Conservation (phyloP, 306 rosid genomes). For the Quercus glauca region DNA sequence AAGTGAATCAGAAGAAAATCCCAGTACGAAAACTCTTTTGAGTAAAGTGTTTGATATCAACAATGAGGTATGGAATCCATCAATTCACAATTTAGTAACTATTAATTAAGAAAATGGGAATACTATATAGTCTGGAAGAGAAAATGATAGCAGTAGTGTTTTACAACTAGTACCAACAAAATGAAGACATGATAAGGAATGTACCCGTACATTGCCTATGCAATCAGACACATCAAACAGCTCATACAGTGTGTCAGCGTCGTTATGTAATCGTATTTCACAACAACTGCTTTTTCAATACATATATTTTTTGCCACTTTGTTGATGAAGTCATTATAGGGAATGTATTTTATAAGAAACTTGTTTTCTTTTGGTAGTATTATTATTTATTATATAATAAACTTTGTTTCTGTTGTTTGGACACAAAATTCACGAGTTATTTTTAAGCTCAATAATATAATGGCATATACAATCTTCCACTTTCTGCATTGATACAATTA, state of each 20-base stretch:
- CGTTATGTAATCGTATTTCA: slow-evolving; percentile 37
- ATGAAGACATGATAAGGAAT: slow-evolving; percentile 17
- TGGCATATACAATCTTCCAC: slow-evolving; percentile 12
- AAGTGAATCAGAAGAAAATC: too few species aligned
- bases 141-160: neutral
- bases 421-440: neutral
- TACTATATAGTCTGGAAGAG: too few species aligned
- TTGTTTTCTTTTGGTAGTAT: neutral
- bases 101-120: too few species aligned
- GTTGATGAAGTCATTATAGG: neutral
- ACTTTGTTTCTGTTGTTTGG: neutral
- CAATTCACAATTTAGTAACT: too few species aligned
- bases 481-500: neutral
- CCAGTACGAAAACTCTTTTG: too few species aligned
- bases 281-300: slow-evolving; percentile 25
- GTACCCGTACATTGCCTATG: slow-evolving; percentile 18
- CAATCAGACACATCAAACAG: slow-evolving; percentile 21
- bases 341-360: neutral
- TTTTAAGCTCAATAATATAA: neutral
- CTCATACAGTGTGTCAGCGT: slow-evolving; percentile 15
- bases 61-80: too few species aligned
- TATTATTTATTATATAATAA: neutral
- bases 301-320: neutral
- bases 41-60: too few species aligned
- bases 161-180: neutral